Conservation (phyloP, 2,329 filamentous ascomycete genomes). For the Aspergillus niger region DNA sequence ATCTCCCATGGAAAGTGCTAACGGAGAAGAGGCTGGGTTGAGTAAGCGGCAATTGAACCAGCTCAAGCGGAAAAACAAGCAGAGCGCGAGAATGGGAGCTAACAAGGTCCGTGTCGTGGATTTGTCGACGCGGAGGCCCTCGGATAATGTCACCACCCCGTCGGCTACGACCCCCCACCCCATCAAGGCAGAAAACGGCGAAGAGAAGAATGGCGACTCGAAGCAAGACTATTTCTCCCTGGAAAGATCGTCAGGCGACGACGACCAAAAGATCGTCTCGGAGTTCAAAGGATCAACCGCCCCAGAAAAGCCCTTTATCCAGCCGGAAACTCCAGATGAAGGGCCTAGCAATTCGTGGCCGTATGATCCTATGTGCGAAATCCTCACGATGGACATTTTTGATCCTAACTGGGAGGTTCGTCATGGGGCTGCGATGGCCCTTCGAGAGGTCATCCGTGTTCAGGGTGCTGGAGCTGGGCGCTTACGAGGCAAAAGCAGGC, state of each 20-base stretch:
- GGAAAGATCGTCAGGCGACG: slow-evolving; percentile 74
- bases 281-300: slow-evolving; percentile 87
- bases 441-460: slow-evolving; percentile 88
- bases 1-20: slow-evolving; percentile 53
- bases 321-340: slow-evolving; percentile 73
- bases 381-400: slow-evolving; percentile 90
- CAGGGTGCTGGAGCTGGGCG: slow-evolving; percentile 89
- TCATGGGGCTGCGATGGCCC: slow-evolving; percentile 92
- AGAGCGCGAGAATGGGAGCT: slow-evolving; percentile 82
- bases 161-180: slow-evolving; percentile 56
- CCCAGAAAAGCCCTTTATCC: slow-evolving; percentile 82
- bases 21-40: slow-evolving; percentile 68
- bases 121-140: slow-evolving; percentile 68
- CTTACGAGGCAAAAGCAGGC: slow-evolving; percentile 65
- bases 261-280: slow-evolving; percentile 87
- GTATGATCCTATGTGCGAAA: slow-evolving; percentile 89
- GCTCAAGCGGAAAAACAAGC: slow-evolving; percentile 89
- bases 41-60: slow-evolving; percentile 95
- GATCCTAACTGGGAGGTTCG: slow-evolving; percentile 93
- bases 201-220: slow-evolving; percentile 62
- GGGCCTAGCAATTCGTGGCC: slow-evolving; percentile 77
- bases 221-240: slow-evolving; percentile 86
- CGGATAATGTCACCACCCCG: slow-evolving; percentile 65
- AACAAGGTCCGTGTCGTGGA: slow-evolving; percentile 91
- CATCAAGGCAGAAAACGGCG: slow-evolving; percentile 62